Evolutionary conservation across 176 grass and related monocot genomes (phyloP).

Genomic region (Phragmites australis): DNA sequence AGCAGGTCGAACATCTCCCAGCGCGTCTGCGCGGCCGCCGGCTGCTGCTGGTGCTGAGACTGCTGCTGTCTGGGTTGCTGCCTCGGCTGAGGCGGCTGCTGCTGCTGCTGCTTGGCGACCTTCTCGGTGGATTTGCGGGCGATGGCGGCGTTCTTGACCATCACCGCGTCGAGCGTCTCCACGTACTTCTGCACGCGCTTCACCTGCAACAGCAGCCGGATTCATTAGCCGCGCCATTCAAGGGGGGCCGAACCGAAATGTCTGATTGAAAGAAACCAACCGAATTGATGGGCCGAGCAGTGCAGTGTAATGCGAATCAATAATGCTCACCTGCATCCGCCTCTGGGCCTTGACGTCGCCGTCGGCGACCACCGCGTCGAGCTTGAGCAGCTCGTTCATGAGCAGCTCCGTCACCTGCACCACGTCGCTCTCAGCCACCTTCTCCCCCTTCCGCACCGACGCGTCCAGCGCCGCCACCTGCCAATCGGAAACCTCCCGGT

Average conservation of each 20-base stretch:
- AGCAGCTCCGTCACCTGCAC: constrained; percentile 76
- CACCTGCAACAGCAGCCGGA: constrained; percentile 48
- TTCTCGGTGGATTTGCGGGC: constrained; percentile 36
- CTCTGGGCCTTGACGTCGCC: constrained; percentile 73
- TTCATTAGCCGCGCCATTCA: not conserved
- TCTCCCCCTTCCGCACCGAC: constrained; percentile 79
- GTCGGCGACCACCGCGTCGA: constrained; percentile 78
- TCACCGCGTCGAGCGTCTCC: constrained; percentile 78
- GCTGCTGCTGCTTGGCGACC: constrained; percentile 23
- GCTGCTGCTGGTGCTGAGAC: constrained; percentile 25
- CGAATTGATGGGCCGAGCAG: not conserved
- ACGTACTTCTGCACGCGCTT: constrained; percentile 95
- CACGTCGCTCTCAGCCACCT: constrained; percentile 76
- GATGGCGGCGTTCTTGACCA: constrained; percentile 62
- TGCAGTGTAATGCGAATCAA: not conserved
- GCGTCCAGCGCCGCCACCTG: constrained; percentile 83
- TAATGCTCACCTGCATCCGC: constrained; percentile 60
- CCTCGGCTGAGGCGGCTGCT: not conserved
- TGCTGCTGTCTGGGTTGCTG: not conserved
- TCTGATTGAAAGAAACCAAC: not conserved
- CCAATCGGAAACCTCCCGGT: not conserved
- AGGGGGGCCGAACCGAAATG: not conserved
- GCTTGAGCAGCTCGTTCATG: constrained; percentile 92
- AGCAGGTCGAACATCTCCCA: constrained; percentile 93
- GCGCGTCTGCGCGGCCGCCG: constrained; percentile 34